Base-by-base conservation (phyloP, 108 stramenopile species). In the Cyclotella choctawhatcheeana region DNA sequence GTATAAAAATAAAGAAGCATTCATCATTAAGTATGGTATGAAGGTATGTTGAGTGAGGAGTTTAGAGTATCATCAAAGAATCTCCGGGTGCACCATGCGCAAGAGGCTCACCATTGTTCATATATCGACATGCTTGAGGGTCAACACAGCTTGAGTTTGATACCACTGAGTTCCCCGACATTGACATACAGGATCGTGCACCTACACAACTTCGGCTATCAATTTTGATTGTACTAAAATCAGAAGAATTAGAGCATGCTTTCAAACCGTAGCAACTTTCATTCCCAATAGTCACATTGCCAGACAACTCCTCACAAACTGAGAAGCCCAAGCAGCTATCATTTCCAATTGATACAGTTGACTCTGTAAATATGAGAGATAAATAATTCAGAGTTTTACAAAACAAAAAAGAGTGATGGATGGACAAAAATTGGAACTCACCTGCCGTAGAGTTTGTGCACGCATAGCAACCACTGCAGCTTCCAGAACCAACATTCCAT, bases 381-480 rank as follows among this genome's bases (percentile, higher is more conserved):
- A n/a, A 40, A 40, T 48, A 17, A 10, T 4, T 10, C 16, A 4
- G 17, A 48, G 47, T 48, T 54, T 27, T 24, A 54, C 6, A 4
- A 5, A 54, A n/a, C 27, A 54, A 5, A 29, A 17, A 26, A 5
- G 7, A 54, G 26, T 5, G 53, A 54, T 27, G 5, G 53, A 54
- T 29, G 5, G 4, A 7, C 4, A 3, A 27, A 4, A 54, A 14
- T 3, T 14, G 27, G 27, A 24, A 56, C 55, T 31, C n/a, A 56
- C 55, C 55, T 29, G 55, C 31, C 10, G 1, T 31, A 18, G n/a
- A n/a, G n/a, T 56, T 56, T 5, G 31, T 13, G 47, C 47, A 48
- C 47, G 51, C 51, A 52, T 52, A 52, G 51, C 51, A 52, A 1
- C 55, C 55, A 13, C 0, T 56, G n/a, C 55, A 56, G 3, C 29